A percentile compares a stretch with the other conserved stretches of the same genome.
phyloP scores from a whole-genome alignment of 768 basidiomycete species.

The Kwoniella botswanensis region DNA sequence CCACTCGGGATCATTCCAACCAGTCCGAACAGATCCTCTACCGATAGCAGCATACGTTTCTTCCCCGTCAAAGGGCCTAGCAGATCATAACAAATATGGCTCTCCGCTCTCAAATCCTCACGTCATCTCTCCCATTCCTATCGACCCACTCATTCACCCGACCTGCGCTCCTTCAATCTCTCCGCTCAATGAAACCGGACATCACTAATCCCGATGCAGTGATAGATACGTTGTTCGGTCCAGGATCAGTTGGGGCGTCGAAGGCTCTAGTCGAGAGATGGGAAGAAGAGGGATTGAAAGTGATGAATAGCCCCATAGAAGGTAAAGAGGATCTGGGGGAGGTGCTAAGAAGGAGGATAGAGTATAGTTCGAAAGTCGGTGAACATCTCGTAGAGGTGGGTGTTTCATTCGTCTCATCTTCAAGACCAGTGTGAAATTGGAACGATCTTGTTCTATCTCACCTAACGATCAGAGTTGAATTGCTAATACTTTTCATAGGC shows the following conservation, averaged over 20 bases:
- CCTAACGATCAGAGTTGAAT: no score
- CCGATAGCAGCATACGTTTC: background rate
- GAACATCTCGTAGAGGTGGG: constrained; percentile 49
- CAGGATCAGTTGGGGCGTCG: constrained; percentile 20
- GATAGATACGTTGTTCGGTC: constrained; percentile 45
- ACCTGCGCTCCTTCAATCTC: constrained; percentile 33
- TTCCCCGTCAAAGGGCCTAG: background rate
- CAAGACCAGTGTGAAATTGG: background rate
- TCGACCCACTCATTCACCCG: constrained; percentile 48
- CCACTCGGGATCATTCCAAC: background rate
- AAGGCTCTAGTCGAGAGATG: constrained; percentile 40
- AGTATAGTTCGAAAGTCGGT: constrained; percentile 37
- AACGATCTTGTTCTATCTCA: background rate
- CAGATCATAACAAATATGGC: constrained; percentile 31
- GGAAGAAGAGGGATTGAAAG: constrained; percentile 26
- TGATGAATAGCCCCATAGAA: background rate
- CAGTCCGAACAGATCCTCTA: background rate
- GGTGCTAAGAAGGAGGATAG: constrained; percentile 30
- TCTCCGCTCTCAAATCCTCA: constrained; percentile 39
- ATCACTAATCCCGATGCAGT: constrained; percentile 26
- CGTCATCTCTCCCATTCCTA: constrained; percentile 37
- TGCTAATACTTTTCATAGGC: constrained; percentile 24
- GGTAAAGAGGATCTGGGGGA: constrained; percentile 18
- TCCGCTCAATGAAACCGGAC: constrained; percentile 32
- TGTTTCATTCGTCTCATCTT: background rate